These are phyloP conservation scores for Hymenotorrendiella dingleyae DNA, from an alignment of 2,329 filamentous ascomycete species.

Conservation along the genomic window DNA sequence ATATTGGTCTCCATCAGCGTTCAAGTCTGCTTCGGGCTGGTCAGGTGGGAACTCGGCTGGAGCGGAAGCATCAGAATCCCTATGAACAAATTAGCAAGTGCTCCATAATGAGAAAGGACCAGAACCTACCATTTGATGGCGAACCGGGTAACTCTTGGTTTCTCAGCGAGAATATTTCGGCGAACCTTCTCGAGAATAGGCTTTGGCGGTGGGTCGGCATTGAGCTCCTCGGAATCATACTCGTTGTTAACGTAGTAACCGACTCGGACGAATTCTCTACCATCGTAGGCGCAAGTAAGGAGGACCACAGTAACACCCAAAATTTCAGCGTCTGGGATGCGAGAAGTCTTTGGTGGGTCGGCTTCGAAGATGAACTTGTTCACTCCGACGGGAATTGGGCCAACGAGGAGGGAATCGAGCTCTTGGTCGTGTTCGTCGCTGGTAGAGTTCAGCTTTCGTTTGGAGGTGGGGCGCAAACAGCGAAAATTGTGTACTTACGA, in stretches of 20 bases:
- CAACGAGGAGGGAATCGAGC: conserved; percentile 92
- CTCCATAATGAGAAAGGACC: neutral
- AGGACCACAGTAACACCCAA: conserved; percentile 96
- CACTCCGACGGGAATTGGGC: conserved; percentile 93
- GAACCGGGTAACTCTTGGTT: conserved; percentile 94
- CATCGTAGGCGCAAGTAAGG: conserved; percentile 92
- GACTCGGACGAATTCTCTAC: conserved; percentile 92
- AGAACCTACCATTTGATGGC: conserved; percentile 88
- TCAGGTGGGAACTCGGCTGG: conserved; percentile 95
- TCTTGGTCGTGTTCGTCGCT: conserved; percentile 84
- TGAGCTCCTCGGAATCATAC: conserved; percentile 87
- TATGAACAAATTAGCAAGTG: conserved; percentile 36
- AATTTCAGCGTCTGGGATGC: conserved; percentile 92
- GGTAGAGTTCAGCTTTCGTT: conserved; percentile 1
- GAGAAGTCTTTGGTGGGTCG: conserved; percentile 80
- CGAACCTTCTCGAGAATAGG: conserved; percentile 87
- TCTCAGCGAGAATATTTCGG: conserved; percentile 91
- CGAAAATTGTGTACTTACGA: conserved; percentile 69
- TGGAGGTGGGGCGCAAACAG: conserved; percentile 4
- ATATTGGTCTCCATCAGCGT: conserved; percentile 81
- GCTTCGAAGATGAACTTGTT: conserved; percentile 99
- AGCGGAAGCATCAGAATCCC: conserved; percentile 96
- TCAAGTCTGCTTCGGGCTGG: conserved; percentile 88
- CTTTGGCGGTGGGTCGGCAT: conserved; percentile 83
- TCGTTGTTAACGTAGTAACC: conserved; percentile 99